Evolutionary conservation across 768 basidiomycete genomes (phyloP).

Genomic region (Megacollybia marginata): DNA sequence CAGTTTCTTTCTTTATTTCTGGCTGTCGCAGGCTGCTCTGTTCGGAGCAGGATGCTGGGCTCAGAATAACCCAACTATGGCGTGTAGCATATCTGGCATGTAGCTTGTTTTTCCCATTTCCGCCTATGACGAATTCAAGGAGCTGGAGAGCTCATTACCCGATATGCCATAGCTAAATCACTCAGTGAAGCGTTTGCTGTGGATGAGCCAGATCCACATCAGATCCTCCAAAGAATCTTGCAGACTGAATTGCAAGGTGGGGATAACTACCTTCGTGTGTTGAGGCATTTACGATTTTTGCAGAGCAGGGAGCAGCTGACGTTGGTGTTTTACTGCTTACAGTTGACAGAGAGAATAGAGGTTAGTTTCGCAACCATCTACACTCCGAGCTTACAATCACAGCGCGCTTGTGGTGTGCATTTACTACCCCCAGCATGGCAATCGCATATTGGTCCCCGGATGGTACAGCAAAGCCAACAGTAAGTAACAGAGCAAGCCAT

Average conservation of each 20-base stretch:
- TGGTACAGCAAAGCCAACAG: slow-evolving; percentile 16
- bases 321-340: slow-evolving; percentile 60
- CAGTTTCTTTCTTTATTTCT: neutral
- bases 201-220: slow-evolving; percentile 46
- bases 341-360: neutral
- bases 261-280: slow-evolving; percentile 11
- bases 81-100: slow-evolving; percentile 42
- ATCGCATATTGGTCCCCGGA: slow-evolving; percentile 58
- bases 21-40: slow-evolving; percentile 34
- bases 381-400: neutral
- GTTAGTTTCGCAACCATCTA: neutral
- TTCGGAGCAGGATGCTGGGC: slow-evolving; percentile 60
- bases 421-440: slow-evolving; percentile 80
- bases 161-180: slow-evolving; percentile 44
- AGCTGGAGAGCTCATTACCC: slow-evolving; percentile 64
- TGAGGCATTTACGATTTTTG: slow-evolving; percentile 23
- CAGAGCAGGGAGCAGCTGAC: slow-evolving; percentile 31
- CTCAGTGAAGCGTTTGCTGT: slow-evolving; percentile 39
- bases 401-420: slow-evolving; percentile 79
- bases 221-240: slow-evolving; percentile 38
- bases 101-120: neutral
- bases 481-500: neutral
- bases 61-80: slow-evolving; percentile 22
- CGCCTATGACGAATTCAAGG: slow-evolving; percentile 27
- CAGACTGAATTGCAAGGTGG: slow-evolving; percentile 44